Base-by-base conservation (phyloP, 495 filamentous ascomycete genomes). In the Penicillium cinerascens region DNA sequence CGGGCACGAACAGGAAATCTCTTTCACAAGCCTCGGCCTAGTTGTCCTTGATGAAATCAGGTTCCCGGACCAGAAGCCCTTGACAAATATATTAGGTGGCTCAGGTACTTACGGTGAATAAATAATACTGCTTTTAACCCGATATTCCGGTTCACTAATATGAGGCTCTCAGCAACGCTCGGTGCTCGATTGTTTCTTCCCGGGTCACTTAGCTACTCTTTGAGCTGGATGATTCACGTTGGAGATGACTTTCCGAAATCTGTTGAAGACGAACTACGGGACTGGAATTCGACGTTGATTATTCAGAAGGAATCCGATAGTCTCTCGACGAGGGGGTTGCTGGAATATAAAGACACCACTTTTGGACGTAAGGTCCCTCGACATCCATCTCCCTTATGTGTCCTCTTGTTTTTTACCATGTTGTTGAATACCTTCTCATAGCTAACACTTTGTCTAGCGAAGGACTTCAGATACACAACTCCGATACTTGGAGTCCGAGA, bases 171-270 rank as follows among this genome's bases (percentile, higher is more conserved):
- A 68, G 71, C 69, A 36, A 70, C 64, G 6, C 53, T 73, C 7
- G 70, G 72, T 33, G 67, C 68, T 11, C 56, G 62, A 29, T 47
- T 74, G 17, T 66, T 70, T 43, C 50, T 55, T 15, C 47, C 52
- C 9, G 38, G 52, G 26, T 56, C 56, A 29, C 23, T 17, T 4
- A 67, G 56, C 44, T 38, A 15, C 21, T 78, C 82, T 25, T 72
- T 95, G 13, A 88, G 87, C 44, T 93, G 89, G 88, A 83, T 92
- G 49, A 78, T 96, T 37, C 89, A 95, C 64, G 76, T 78, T 48
- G 91, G 92, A 38, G 77, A 76, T 38, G 91, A 96, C 69, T 95
- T 96, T 54, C 88, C 89, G 0, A 20, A 64, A 1, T 54, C 75
- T 3, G 70, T 89, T 23, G 75, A 77, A 49, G 51, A 75, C 3